Evolutionary conservation across 805 yeast species (phyloP).

Genomic region (Kuraishia cidri): DNA sequence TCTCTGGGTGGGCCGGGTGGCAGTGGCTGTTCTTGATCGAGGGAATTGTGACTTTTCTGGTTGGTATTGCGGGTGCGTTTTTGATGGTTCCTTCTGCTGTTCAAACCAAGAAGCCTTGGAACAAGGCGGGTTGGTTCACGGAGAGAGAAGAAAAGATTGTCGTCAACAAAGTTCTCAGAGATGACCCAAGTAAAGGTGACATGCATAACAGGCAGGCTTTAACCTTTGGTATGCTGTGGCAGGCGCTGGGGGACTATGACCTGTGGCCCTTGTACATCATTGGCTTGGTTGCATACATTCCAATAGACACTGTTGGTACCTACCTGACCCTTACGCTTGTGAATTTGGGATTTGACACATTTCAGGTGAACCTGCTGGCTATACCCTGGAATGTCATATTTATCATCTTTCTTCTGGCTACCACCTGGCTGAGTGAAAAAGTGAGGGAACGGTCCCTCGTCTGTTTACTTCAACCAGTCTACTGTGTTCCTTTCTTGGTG

Average conservation of each 20-base stretch:
- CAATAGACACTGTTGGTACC: constrained; percentile 22
- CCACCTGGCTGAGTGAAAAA: constrained; percentile 23
- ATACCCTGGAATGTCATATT: constrained; percentile 32
- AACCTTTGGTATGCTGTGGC: constrained; percentile 25
- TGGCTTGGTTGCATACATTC: constrained; percentile 32
- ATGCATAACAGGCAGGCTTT: constrained; percentile 56
- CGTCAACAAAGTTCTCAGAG: constrained; percentile 49
- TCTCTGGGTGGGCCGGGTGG: too few species aligned
- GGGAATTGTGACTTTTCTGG: constrained; percentile 43
- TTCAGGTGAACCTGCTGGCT: constrained; percentile 35
- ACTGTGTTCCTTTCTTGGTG: constrained; percentile 8
- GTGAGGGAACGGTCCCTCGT: constrained; percentile 14
- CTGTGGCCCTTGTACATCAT: constrained; percentile 43
- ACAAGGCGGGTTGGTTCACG: constrained; percentile 28
- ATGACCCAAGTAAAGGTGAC: constrained; percentile 57
- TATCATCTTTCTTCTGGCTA: constrained; percentile 18
- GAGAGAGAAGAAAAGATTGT: constrained; percentile 48
- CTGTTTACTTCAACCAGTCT: constrained; percentile 6
- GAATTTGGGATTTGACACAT: constrained; percentile 38
- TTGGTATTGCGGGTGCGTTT: constrained; percentile 31
- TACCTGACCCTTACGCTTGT: constrained; percentile 43
- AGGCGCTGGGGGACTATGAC: constrained; percentile 37
- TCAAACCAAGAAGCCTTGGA: constrained; percentile 17
- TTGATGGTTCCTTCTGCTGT: constrained; percentile 24
- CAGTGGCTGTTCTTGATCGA: constrained; percentile 58